phyloP scores from a whole-genome alignment of 495 filamentous ascomycete genomes.

The Penicillium dipodomyicola region DNA sequence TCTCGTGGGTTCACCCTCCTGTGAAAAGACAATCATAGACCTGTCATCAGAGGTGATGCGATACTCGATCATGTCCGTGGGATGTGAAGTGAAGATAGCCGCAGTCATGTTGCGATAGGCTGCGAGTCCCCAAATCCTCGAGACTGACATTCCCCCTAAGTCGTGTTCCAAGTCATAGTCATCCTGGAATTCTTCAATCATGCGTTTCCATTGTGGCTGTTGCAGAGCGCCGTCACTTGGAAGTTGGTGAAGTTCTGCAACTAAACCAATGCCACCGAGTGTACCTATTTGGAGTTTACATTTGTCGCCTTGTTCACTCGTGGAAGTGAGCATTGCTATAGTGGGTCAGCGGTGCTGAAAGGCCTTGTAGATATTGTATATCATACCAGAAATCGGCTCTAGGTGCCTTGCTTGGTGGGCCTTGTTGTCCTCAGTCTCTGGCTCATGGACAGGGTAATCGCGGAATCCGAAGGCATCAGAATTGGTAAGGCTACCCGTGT shows the following conservation, averaged over 20 bases:
- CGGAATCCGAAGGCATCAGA: slow-evolving; percentile 9
- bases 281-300: slow-evolving; percentile 34
- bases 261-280: slow-evolving; percentile 25
- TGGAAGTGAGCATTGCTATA: slow-evolving; percentile 30
- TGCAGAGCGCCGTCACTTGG: neutral
- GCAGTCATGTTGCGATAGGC: slow-evolving; percentile 40
- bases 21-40: slow-evolving; percentile 37
- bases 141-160: slow-evolving; percentile 40
- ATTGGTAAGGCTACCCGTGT: slow-evolving; percentile 12
- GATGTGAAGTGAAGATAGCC: slow-evolving; percentile 46
- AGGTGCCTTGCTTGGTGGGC: slow-evolving; percentile 18
- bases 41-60: slow-evolving; percentile 38
- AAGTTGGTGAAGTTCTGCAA: slow-evolving; percentile 11
- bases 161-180: slow-evolving; percentile 47
- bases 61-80: slow-evolving; percentile 55
- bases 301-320: slow-evolving; percentile 12
- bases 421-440: slow-evolving; percentile 3
- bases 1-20: slow-evolving; percentile 6
- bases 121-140: slow-evolving; percentile 53
- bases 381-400: slow-evolving; percentile 38
- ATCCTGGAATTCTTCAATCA: slow-evolving; percentile 35
- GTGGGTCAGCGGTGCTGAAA: slow-evolving; percentile 1
- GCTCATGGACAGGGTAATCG: slow-evolving; percentile 25
- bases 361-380: neutral
- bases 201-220: slow-evolving; percentile 32